A percentile compares a stretch with the other conserved stretches of the same genome.
These are phyloP conservation scores for Blastocystis sp. DNA, from an alignment of 352 stramenopile species.

Conservation along the genomic window DNA sequence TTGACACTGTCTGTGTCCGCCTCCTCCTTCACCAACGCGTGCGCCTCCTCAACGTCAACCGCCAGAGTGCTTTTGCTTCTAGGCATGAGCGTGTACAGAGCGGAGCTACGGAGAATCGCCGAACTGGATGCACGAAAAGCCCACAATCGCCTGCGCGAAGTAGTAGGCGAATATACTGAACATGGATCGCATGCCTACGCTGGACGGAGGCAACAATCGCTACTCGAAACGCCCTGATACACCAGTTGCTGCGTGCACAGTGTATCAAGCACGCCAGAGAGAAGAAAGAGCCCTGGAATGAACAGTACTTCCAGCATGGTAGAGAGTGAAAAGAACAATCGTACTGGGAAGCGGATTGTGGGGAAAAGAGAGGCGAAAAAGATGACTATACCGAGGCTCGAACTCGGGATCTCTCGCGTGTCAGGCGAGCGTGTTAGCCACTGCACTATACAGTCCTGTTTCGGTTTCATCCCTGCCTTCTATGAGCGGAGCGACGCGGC, in stretches of 20 bases:
- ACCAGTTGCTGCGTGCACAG: constrained; percentile 39
- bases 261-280: constrained; percentile 40
- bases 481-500: not conserved
- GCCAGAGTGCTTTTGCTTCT: not conserved
- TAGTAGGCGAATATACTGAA: constrained; percentile 59
- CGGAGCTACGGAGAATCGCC: not conserved
- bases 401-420: constrained; percentile 74
- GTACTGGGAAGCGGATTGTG: not conserved
- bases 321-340: too few species aligned
- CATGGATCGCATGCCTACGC: constrained; percentile 53
- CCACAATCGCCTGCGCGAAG: constrained; percentile 11
- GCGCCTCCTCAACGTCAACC: not conserved
- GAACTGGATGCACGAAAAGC: constrained; percentile 21
- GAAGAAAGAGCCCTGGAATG: constrained; percentile 7
- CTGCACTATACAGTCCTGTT: constrained; percentile 71
- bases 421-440: constrained; percentile 73
- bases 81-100: not conserved
- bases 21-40: not conserved
- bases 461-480: not conserved
- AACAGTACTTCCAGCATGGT: constrained; percentile 6
- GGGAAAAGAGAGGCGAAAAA: constrained; percentile 7
- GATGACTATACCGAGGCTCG: constrained; percentile 74
- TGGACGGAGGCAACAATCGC: not conserved
- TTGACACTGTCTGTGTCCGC: not conserved
- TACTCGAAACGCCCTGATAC: constrained; percentile 32